Evolutionary conservation across 805 yeast species (phyloP).

Genomic region (Torulaspora quercuum): DNA sequence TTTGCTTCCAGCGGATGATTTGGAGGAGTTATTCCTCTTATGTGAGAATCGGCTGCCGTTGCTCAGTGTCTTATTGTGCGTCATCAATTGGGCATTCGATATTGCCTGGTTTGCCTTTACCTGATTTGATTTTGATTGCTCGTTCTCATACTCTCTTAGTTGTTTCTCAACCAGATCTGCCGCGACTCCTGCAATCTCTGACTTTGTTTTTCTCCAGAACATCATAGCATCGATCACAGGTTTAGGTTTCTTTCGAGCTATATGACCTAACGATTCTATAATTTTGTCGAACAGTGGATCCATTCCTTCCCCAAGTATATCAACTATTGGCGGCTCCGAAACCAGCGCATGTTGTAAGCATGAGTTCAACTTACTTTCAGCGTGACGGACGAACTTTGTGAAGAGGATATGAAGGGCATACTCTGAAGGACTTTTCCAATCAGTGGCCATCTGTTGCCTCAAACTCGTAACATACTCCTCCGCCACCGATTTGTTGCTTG

Average conservation of each 20-base stretch:
- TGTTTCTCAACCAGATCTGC: constrained; percentile 50
- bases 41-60: constrained; percentile 41
- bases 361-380: constrained; percentile 78
- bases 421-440: constrained; percentile 72
- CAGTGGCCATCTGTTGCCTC: constrained; percentile 46
- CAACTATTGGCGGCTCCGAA: constrained; percentile 72
- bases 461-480: constrained; percentile 31
- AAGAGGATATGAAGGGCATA: constrained; percentile 92
- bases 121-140: constrained; percentile 11
- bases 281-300: constrained; percentile 86
- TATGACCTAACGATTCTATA: constrained; percentile 80
- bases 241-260: constrained; percentile 85
- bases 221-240: constrained; percentile 96
- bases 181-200: constrained; percentile 73
- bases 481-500: constrained; percentile 18
- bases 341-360: constrained; percentile 64
- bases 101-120: constrained; percentile 6
- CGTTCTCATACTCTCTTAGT: constrained; percentile 36
- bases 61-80: constrained; percentile 34
- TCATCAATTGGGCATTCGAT: constrained; percentile 18
- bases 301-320: constrained; percentile 75
- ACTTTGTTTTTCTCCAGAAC: constrained; percentile 95
- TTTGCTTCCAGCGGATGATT: constrained; percentile 33
- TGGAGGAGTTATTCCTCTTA: constrained; percentile 50
- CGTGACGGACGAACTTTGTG: constrained; percentile 91